phyloP scores from a whole-genome alignment of 2,329 filamentous ascomycete species.

The Orbilia blumenaviensis region DNA sequence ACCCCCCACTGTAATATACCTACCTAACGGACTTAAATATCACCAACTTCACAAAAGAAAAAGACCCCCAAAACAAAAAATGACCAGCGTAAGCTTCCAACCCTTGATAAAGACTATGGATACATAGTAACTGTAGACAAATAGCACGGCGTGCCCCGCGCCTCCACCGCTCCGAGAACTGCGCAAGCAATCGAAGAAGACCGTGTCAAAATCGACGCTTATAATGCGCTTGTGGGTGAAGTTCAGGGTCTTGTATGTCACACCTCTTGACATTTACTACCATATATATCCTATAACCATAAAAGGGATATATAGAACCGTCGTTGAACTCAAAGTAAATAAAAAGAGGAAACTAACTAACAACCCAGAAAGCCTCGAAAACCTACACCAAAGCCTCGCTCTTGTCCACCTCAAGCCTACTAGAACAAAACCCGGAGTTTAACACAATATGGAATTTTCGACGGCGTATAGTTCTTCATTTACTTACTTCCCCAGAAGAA shows the following conservation, averaged over 20 bases:
- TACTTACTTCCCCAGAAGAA: conserved; percentile 66
- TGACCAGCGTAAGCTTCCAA: conserved; percentile 39
- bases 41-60: not conserved
- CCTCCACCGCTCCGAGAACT: conserved; percentile 63
- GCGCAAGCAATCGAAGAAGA: conserved; percentile 77
- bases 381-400: conserved; percentile 65
- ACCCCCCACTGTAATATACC: not conserved
- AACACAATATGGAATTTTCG: conserved; percentile 93
- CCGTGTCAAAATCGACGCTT: conserved; percentile 77
- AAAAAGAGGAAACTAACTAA: conserved; percentile 41
- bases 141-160: conserved; percentile 85
- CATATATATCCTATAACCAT: not conserved
- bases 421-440: conserved; percentile 83
- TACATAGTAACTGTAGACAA: not conserved
- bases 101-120: not conserved
- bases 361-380: conserved; percentile 27
- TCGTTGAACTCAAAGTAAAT: no score
- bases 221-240: conserved; percentile 74
- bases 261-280: not conserved
- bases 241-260: conserved; percentile 71
- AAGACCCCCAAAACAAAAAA: no score
- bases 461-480: conserved; percentile 73
- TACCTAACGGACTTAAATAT: not conserved
- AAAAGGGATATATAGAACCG: no score
- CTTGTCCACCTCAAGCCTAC: conserved; percentile 71